Evolutionary conservation across 495 filamentous ascomycete species (phyloP).

Genomic region (Alectoria sarmentosa): DNA sequence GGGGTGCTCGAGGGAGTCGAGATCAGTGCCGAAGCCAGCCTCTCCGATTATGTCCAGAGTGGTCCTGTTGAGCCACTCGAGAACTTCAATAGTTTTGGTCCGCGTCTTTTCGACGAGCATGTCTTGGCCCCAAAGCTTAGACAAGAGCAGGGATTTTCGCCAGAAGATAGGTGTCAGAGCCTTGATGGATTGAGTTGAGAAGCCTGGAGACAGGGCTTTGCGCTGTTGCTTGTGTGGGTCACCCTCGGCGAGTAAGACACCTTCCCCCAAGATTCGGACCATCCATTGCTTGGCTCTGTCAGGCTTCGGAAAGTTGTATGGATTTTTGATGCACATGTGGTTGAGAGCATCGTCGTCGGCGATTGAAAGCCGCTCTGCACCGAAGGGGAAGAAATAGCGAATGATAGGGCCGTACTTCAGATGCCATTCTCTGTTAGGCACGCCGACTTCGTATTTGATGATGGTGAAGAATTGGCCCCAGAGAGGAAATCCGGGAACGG

Average conservation of each 20-base stretch:
- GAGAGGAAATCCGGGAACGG: conserved; percentile 37
- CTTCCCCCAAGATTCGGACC: conserved; percentile 42
- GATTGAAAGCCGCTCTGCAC: conserved; percentile 38
- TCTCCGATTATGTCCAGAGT: conserved; percentile 48
- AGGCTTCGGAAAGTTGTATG: conserved; percentile 48
- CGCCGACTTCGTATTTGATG: conserved; percentile 34
- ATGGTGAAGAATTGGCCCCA: conserved; percentile 39
- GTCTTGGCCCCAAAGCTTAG: conserved; percentile 36
- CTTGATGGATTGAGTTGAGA: conserved; percentile 40
- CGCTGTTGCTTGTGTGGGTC: conserved; percentile 40
- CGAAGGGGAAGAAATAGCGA: conserved; percentile 42
- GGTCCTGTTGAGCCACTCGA: conserved; percentile 43
- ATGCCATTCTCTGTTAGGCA: conserved; percentile 39
- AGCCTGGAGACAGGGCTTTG: conserved; percentile 41
- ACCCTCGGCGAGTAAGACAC: conserved; percentile 42
- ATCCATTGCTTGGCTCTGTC: conserved; percentile 44
- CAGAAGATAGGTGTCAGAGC: conserved; percentile 44
- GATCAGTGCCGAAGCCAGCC: conserved; percentile 43
- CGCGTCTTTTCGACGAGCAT: conserved; percentile 29
- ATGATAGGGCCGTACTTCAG: conserved; percentile 36
- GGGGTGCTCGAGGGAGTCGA: conserved; percentile 38
- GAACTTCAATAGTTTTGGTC: conserved; percentile 33
- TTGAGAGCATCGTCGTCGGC: conserved; percentile 40
- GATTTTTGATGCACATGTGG: conserved; percentile 45
- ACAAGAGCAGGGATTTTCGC: conserved; percentile 41